Conservation (phyloP, 108 stramenopile species). For the Schizochytrium sp. region DNA sequence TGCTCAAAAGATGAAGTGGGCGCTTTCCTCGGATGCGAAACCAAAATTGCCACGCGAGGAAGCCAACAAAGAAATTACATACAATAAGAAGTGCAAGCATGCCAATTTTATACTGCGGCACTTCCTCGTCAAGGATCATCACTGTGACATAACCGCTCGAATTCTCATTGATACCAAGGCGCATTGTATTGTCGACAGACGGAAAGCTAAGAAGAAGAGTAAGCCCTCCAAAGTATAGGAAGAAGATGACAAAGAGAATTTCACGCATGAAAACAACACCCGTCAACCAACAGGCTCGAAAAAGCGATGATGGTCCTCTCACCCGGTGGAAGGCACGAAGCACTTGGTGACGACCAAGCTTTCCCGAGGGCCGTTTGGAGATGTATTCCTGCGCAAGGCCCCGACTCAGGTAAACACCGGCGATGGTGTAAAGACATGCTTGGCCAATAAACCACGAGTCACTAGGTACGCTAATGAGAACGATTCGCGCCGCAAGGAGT, state of each 20-base stretch:
- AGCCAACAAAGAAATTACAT: slow-evolving; percentile 2
- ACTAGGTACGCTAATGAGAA: slow-evolving; percentile 42
- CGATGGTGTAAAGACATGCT: not conserved
- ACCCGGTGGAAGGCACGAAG: not conserved
- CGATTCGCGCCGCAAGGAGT: slow-evolving; percentile 5
- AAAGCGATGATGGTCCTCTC: not conserved
- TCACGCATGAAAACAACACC: not conserved
- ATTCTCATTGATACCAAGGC: not conserved
- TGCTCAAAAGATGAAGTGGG: slow-evolving; percentile 5
- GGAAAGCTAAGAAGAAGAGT: not conserved
- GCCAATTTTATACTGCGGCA: slow-evolving; percentile 50
- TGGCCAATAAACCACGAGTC: slow-evolving; percentile 46
- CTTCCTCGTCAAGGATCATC: not conserved
- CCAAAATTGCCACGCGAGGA: slow-evolving; percentile 20
- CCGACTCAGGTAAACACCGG: not conserved
- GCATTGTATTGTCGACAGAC: slow-evolving; percentile 6
- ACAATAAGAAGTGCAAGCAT: slow-evolving; percentile 19
- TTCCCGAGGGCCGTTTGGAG: not conserved
- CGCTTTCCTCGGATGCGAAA: slow-evolving; percentile 1
- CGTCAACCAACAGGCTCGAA: not conserved
- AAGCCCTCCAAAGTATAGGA: slow-evolving; percentile 13
- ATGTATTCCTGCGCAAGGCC: not conserved
- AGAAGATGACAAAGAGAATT: not conserved
- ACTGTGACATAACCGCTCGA: not conserved
- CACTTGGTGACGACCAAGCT: not conserved